Evolutionary conservation across 2,329 filamentous ascomycete species (phyloP).

Genomic region (Fusarium heterosporum): DNA sequence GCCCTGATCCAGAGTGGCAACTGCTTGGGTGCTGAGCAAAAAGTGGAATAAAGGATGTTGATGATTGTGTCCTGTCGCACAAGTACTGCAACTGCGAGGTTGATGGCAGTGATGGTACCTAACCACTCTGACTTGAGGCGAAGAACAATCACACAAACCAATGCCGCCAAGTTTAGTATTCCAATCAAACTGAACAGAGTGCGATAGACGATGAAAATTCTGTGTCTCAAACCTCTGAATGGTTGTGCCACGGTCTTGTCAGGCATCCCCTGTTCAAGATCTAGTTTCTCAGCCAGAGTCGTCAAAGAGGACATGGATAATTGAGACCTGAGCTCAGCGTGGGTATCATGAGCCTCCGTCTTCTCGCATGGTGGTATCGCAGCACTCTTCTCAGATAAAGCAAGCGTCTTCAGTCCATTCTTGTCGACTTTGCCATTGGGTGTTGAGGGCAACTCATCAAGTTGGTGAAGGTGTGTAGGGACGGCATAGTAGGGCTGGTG

Average conservation of each 20-base stretch:
- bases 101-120: slow-evolving; percentile 58
- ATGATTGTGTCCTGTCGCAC: slow-evolving; percentile 66
- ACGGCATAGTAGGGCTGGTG: slow-evolving; percentile 67
- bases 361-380: slow-evolving; percentile 15
- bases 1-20: slow-evolving; percentile 62
- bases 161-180: slow-evolving; percentile 62
- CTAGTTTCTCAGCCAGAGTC: slow-evolving; percentile 47
- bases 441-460: slow-evolving; percentile 62
- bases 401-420: slow-evolving; percentile 55
- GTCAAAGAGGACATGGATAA: slow-evolving; percentile 49
- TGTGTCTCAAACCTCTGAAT: slow-evolving; percentile 56
- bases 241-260: slow-evolving; percentile 56
- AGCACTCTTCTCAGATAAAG: slow-evolving; percentile 23
- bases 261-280: slow-evolving; percentile 52
- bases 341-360: slow-evolving; percentile 2
- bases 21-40: slow-evolving; percentile 58
- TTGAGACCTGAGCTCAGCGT: slow-evolving; percentile 48
- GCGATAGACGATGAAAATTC: slow-evolving; percentile 66
- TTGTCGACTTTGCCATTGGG: slow-evolving; percentile 69
- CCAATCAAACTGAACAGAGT: slow-evolving; percentile 67
- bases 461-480: slow-evolving; percentile 58
- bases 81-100: slow-evolving; percentile 62
- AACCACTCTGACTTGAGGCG: slow-evolving; percentile 53
- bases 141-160: slow-evolving; percentile 56
- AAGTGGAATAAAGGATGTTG: slow-evolving; percentile 62